These are phyloP conservation scores for Coemansia sp. DNA, from an alignment of 192 early-diverging fungal genomes.

Conservation along the genomic window DNA sequence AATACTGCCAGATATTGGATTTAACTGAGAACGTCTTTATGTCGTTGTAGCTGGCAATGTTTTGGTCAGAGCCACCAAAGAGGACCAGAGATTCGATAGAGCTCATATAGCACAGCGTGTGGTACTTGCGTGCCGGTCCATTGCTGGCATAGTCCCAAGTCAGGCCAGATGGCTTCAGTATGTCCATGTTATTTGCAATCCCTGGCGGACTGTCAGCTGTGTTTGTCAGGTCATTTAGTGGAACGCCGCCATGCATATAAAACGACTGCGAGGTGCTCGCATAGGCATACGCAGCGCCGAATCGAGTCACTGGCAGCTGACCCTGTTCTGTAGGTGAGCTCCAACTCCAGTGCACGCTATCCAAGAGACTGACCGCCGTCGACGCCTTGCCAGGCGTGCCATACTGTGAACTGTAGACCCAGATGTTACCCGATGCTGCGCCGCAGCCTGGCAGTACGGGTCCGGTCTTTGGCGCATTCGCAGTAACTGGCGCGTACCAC, in stretches of 20 bases:
- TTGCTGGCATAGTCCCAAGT: slow-evolving; percentile 66
- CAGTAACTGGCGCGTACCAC: slow-evolving; percentile 51
- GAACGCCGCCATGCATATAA: slow-evolving; percentile 57
- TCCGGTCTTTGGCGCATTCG: slow-evolving; percentile 37
- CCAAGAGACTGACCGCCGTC: slow-evolving; percentile 43
- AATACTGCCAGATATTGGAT: slow-evolving; percentile 59
- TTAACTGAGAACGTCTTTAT: slow-evolving; percentile 57
- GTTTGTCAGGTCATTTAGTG: slow-evolving; percentile 31
- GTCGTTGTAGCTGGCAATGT: slow-evolving; percentile 53
- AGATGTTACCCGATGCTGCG: slow-evolving; percentile 32
- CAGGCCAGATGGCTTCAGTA: slow-evolving; percentile 56
- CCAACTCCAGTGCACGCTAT: slow-evolving; percentile 58
- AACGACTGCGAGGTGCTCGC: slow-evolving; percentile 25
- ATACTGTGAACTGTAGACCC: slow-evolving; percentile 47
- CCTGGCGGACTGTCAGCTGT: slow-evolving; percentile 26
- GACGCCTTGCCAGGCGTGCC: slow-evolving; percentile 18
- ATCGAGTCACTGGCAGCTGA: slow-evolving; percentile 41
- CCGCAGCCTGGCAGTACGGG: slow-evolving; percentile 53
- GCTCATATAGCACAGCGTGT: slow-evolving; percentile 59
- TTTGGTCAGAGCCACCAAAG: slow-evolving; percentile 68
- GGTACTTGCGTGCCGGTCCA: slow-evolving; percentile 58
- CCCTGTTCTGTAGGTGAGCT: slow-evolving; percentile 46
- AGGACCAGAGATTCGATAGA: slow-evolving; percentile 59
- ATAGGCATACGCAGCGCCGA: slow-evolving; percentile 48
- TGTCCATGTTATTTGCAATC: slow-evolving; percentile 52